phyloP scores from a whole-genome alignment of 192 early-diverging fungal species.

The Linnemannia zychae region DNA sequence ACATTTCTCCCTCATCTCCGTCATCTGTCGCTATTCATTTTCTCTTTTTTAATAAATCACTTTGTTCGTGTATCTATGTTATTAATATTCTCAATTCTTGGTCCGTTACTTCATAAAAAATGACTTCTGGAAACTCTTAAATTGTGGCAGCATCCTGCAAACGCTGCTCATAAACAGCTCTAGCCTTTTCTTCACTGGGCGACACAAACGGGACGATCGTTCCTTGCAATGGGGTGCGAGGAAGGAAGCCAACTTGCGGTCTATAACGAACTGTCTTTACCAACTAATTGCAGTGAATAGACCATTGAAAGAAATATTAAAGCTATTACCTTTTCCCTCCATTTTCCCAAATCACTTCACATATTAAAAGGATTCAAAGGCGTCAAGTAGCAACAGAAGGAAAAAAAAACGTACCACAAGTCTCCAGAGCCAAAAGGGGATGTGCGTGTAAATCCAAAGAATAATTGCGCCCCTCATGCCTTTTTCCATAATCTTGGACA shows the following conservation, averaged over 20 bases:
- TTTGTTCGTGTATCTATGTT: too few species aligned
- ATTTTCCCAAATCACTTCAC: too few species aligned
- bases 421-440: not conserved
- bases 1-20: too few species aligned
- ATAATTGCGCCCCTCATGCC: not conserved
- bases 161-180: not conserved
- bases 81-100: too few species aligned
- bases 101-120: too few species aligned
- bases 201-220: not conserved
- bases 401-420: too few species aligned
- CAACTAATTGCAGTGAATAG: not conserved
- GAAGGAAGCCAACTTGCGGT: not conserved
- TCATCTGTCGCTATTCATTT: too few species aligned
- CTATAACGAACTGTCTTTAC: not conserved
- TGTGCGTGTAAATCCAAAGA: not conserved
- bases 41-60: too few species aligned
- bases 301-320: conserved; percentile 17
- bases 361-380: not conserved
- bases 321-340: conserved; percentile 27
- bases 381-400: too few species aligned
- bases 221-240: not conserved
- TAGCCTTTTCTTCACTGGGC: not conserved
- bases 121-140: too few species aligned
- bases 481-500: not conserved
- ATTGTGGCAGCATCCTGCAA: not conserved